These are phyloP conservation scores for Fraxinus greggii DNA, from an alignment of 305 asterid species.

Conservation along the genomic window DNA sequence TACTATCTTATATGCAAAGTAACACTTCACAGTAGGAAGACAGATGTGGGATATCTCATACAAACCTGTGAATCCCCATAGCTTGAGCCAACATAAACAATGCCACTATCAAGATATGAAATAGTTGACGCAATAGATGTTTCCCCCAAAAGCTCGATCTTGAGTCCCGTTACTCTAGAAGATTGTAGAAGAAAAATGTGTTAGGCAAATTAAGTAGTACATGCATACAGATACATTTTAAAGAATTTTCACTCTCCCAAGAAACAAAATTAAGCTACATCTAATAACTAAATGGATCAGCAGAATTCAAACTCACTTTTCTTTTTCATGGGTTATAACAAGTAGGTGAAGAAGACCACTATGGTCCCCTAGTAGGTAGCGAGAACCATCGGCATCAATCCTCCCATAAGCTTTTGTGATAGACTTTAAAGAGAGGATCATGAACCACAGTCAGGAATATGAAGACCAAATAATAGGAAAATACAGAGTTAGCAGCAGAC, in stretches of 20 bases:
- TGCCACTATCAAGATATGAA: constrained; percentile 92
- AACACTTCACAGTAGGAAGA: neutral
- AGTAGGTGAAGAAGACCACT: constrained; percentile 83
- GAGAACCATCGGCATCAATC: constrained; percentile 96
- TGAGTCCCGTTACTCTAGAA: constrained; percentile 86
- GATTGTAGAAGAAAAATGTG: constrained; percentile 22
- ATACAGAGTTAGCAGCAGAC: constrained; percentile 11
- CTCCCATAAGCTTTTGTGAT: constrained; percentile 92
- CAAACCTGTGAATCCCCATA: constrained; percentile 96
- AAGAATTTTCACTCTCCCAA: neutral
- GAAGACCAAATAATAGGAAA: constrained; percentile 17
- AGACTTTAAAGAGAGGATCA: constrained; percentile 47
- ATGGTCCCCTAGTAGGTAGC: constrained; percentile 93
- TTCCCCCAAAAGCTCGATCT: constrained; percentile 91
- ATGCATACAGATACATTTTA: neutral
- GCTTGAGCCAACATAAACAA: constrained; percentile 92
- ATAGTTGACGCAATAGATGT: constrained; percentile 94
- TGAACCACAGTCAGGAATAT: constrained; percentile 23
- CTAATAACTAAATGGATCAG: neutral
- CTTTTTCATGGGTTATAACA: constrained; percentile 91
- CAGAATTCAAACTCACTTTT: constrained; percentile 59
- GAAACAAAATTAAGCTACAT: neutral
- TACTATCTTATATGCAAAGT: neutral
- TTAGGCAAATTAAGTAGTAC: constrained; percentile 23
- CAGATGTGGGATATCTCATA: neutral